Evolutionary conservation across 352 stramenopile genomes (phyloP).

Genomic region (Thraustochytrium sp.): DNA sequence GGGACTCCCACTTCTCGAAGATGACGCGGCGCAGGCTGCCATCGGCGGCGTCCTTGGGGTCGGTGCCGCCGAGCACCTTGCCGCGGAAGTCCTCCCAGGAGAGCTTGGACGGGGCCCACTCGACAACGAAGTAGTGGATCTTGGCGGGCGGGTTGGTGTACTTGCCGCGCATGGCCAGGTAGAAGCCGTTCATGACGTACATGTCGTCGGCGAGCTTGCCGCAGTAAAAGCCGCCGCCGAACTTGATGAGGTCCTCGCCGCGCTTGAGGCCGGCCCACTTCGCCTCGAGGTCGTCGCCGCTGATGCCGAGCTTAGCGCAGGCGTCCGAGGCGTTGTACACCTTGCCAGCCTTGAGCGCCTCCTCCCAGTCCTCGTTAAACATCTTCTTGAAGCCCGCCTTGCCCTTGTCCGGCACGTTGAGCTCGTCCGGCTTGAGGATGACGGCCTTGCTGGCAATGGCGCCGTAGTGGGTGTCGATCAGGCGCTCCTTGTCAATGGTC

Average conservation of each 20-base stretch:
- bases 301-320: conserved; percentile 60
- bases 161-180: conserved; percentile 67
- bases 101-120: conserved; percentile 61
- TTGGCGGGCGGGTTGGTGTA: conserved; percentile 55
- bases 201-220: conserved; percentile 54
- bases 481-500: conserved; percentile 64
- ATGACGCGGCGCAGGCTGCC: conserved; percentile 63
- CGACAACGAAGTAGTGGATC: conserved; percentile 70
- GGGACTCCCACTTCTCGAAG: conserved; percentile 55
- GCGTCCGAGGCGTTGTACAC: conserved; percentile 66
- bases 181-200: conserved; percentile 79
- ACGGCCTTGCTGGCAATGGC: conserved; percentile 72
- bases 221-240: conserved; percentile 68
- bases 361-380: conserved; percentile 65
- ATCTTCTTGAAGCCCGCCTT: conserved; percentile 58
- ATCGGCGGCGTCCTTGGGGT: conserved; percentile 60
- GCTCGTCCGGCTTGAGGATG: conserved; percentile 60
- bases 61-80: conserved; percentile 63
- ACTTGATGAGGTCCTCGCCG: conserved; percentile 64
- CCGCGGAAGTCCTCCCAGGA: conserved; percentile 65
- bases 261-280: conserved; percentile 57
- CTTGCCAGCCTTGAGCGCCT: conserved; percentile 58
- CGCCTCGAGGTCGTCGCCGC: conserved; percentile 56
- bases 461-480: conserved; percentile 78
- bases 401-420: conserved; percentile 63